A percentile compares a stretch with the other conserved stretches of the same genome.
phyloP scores from a whole-genome alignment of 2,329 filamentous ascomycete genomes.

The Diplodia corticola region DNA sequence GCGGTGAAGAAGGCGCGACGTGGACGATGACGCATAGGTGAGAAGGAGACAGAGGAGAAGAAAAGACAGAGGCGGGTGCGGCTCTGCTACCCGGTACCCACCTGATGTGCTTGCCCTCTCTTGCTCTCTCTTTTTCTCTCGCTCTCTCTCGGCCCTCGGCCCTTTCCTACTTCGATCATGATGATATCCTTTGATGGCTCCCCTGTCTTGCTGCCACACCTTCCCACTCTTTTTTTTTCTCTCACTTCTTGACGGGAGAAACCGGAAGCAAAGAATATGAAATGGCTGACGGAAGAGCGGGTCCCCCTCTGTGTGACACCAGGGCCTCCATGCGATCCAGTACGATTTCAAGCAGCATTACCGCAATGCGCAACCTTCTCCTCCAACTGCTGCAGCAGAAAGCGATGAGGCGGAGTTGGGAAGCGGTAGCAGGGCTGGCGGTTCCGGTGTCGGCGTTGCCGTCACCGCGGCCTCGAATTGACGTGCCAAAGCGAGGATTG shows the following conservation, averaged over 20 bases:
- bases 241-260: background rate
- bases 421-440: background rate
- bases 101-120: background rate
- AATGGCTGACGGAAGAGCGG: conserved; percentile 1
- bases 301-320: background rate
- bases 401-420: background rate
- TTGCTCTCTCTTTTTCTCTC: too few species aligned
- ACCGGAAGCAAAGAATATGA: background rate
- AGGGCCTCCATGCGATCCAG: conserved; percentile 32
- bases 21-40: background rate
- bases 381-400: background rate
- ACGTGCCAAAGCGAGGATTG: background rate
- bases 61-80: background rate
- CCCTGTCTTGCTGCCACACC: background rate
- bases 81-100: background rate
- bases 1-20: background rate
- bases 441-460: background rate
- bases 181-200: background rate
- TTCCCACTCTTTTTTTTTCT: background rate
- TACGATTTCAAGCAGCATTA: conserved; percentile 41
- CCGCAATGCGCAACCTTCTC: background rate
- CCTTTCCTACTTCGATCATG: background rate
- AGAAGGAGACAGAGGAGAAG: background rate
- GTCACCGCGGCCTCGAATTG: background rate
- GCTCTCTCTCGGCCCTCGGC: background rate